Conservation (phyloP, 345 rosid genomes). For the Bruguiera sexangula region DNA sequence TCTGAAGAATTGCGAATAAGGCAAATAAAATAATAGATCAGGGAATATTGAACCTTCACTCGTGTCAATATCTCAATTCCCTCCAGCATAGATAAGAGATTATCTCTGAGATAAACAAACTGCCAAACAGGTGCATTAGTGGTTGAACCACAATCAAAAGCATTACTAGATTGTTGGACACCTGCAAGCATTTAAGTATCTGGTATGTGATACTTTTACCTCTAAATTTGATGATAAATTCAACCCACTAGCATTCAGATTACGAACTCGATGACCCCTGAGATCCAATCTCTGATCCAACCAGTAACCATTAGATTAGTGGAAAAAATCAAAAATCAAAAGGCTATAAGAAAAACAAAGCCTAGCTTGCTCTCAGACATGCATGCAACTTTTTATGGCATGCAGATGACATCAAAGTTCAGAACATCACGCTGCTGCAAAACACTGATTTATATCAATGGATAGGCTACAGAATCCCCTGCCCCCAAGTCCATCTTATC, state of each 20-base stretch:
- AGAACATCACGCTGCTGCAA: background rate
- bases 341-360: background rate
- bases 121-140: slow-evolving; percentile 39
- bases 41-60: slow-evolving; percentile 69
- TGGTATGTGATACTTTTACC: slow-evolving; percentile 42
- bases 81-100: slow-evolving; percentile 76
- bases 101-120: slow-evolving; percentile 98
- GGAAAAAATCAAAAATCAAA: background rate
- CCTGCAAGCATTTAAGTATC: background rate
- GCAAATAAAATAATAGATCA: background rate
- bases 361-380: background rate
- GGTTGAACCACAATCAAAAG: background rate
- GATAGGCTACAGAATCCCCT: too few species aligned
- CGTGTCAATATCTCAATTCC: slow-evolving; percentile 90
- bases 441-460: background rate
- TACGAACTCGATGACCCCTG: slow-evolving; percentile 88
- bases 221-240: slow-evolving; percentile 82
- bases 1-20: background rate
- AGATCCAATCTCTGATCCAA: slow-evolving; percentile 82
- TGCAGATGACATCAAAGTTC: background rate
- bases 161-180: background rate
- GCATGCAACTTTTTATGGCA: background rate
- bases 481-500: background rate
- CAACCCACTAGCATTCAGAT: slow-evolving; percentile 71
- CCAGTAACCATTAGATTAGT: slow-evolving; percentile 18